Conservation (phyloP, 257 asterid genomes). For the Solanum chiquidenum region DNA sequence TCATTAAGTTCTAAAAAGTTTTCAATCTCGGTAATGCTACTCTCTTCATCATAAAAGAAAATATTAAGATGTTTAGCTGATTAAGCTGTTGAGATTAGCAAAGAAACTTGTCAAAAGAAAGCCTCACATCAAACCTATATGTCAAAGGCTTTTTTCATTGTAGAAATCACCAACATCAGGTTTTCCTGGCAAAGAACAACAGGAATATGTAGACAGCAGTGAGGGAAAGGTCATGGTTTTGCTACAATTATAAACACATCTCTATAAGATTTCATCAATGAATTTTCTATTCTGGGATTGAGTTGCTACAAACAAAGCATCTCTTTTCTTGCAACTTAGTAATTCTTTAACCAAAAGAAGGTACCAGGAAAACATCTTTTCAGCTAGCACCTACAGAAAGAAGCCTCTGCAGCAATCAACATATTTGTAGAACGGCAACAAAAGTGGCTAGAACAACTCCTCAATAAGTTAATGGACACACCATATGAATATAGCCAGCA, state of each 20-base stretch:
- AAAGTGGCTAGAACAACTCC: background rate
- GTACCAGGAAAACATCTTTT: background rate
- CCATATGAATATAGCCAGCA: background rate
- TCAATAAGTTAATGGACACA: background rate
- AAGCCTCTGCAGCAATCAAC: background rate
- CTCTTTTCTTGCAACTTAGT: background rate
- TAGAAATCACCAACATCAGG: background rate
- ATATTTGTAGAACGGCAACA: background rate
- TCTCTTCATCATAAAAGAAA: background rate
- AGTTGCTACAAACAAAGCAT: background rate
- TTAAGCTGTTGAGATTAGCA: background rate
- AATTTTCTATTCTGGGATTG: background rate
- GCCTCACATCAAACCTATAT: background rate
- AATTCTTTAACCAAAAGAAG: background rate
- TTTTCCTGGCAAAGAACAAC: background rate
- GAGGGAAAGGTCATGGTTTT: background rate
- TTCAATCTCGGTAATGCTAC: background rate
- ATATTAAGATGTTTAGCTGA: background rate
- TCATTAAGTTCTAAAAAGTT: background rate
- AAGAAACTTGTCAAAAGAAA: background rate
- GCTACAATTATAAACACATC: background rate
- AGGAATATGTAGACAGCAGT: background rate
- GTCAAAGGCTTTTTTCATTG: background rate
- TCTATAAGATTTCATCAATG: background rate
- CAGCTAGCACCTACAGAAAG: background rate